A percentile compares a stretch with the other conserved stretches of the same genome.
Conservation (phyloP, 2,329 filamentous ascomycete species). For the Apiospora koreana region DNA sequence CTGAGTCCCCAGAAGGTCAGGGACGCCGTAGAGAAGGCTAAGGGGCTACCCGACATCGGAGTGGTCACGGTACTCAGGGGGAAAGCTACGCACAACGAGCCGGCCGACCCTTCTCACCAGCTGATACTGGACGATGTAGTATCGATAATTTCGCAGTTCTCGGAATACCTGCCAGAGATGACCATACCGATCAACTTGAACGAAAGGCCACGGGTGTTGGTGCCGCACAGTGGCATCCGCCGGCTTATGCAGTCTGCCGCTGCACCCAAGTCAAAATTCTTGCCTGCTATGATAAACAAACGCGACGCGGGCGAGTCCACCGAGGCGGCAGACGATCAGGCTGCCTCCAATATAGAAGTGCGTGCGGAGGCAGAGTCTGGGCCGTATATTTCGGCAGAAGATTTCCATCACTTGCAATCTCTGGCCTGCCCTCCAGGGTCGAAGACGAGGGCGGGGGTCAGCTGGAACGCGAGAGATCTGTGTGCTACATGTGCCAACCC, state of each 20-base stretch:
- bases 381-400: constrained; percentile 17
- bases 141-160: constrained; percentile 71
- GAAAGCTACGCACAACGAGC: constrained; percentile 47
- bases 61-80: constrained; percentile 65
- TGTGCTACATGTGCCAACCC: constrained; percentile 64
- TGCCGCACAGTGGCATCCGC: constrained; percentile 65
- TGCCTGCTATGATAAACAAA: constrained; percentile 43
- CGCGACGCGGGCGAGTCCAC: constrained; percentile 17
- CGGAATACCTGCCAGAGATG: constrained; percentile 77
- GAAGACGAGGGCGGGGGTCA: constrained; percentile 55
- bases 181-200: constrained; percentile 80
- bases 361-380: background rate
- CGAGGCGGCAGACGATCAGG: background rate
- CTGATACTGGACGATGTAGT: constrained; percentile 47
- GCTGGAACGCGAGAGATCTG: constrained; percentile 65
- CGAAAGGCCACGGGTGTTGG: constrained; percentile 71
- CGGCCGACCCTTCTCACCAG: constrained; percentile 33
- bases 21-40: constrained; percentile 49
- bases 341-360: background rate
- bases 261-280: constrained; percentile 43
- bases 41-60: constrained; percentile 44
- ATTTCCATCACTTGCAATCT: constrained; percentile 34
- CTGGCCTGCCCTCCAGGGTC: constrained; percentile 65
- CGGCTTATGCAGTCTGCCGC: constrained; percentile 30
- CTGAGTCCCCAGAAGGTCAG: constrained; percentile 69